A percentile compares a stretch with the other conserved stretches of the same genome.
Conservation (phyloP, 1,284 basidiomycete genomes). For the Erythrobasidium hasegawianum region DNA sequence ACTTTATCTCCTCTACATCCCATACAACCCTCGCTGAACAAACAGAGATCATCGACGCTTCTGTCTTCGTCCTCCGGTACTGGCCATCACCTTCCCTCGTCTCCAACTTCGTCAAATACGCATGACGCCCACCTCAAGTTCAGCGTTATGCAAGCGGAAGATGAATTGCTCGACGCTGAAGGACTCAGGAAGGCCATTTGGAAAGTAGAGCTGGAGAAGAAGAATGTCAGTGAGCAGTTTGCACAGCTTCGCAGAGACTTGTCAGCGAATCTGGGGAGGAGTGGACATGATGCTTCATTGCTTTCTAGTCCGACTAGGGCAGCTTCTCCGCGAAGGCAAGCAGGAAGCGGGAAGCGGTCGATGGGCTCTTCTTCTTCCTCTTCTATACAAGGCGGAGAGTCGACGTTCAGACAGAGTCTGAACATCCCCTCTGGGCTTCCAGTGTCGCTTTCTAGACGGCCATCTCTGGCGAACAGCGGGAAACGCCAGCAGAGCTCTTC, state of each 20-base stretch:
- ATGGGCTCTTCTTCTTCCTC: constrained; percentile 10
- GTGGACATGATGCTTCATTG: not conserved
- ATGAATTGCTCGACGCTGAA: not conserved
- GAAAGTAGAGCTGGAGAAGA: constrained; percentile 33
- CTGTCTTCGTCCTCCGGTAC: not conserved
- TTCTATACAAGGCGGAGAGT: constrained; percentile 3
- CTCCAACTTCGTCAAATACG: too few relatives aligned
- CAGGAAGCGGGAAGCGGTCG: not conserved
- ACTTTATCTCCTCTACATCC: not conserved
- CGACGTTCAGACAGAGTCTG: not conserved
- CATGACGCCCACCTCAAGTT: constrained; percentile 2
- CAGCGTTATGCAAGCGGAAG: constrained; percentile 18
- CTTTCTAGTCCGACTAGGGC: not conserved
- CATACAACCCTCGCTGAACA: not conserved
- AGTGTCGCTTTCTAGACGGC: not conserved
- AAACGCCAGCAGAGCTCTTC: not conserved
- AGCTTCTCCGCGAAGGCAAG: not conserved
- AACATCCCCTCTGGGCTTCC: not conserved
- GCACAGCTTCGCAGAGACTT: not conserved
- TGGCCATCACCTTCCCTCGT: not conserved
- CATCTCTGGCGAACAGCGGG: not conserved
- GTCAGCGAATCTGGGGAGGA: constrained; percentile 16
- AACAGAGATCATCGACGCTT: not conserved
- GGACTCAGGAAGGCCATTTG: constrained; percentile 29
- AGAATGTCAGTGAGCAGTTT: constrained; percentile 18